Evolutionary conservation across 1,284 basidiomycete genomes (phyloP).

Genomic region (Neonothopanus nambi): DNA sequence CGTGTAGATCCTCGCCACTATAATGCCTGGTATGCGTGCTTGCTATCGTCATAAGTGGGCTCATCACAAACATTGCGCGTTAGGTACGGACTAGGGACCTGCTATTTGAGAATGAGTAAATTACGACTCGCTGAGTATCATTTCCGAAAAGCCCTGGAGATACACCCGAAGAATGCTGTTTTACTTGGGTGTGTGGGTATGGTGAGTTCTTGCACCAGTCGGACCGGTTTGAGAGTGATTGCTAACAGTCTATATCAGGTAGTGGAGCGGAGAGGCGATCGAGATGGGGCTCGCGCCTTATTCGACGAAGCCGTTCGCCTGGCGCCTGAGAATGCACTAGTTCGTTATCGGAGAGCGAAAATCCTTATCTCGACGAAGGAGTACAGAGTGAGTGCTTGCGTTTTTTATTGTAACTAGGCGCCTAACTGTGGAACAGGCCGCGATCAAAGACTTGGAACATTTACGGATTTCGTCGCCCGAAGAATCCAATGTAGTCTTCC

Average conservation of each 20-base stretch:
- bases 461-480: slow-evolving; percentile 83
- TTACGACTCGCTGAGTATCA: slow-evolving; percentile 90
- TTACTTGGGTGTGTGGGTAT: slow-evolving; percentile 88
- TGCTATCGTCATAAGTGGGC: slow-evolving; percentile 17
- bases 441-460: slow-evolving; percentile 77
- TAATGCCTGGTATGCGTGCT: slow-evolving; percentile 81
- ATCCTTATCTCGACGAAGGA: slow-evolving; percentile 81
- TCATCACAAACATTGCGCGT: slow-evolving; percentile 29
- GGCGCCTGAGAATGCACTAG: slow-evolving; percentile 83
- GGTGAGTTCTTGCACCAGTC: slow-evolving; percentile 63
- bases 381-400: slow-evolving; percentile 68
- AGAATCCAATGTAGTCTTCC: slow-evolving; percentile 93
- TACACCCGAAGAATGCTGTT: slow-evolving; percentile 90
- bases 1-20: slow-evolving; percentile 88
- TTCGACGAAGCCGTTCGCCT: slow-evolving; percentile 79
- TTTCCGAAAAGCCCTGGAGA: slow-evolving; percentile 85
- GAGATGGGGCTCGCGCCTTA: slow-evolving; percentile 68
- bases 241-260: slow-evolving; percentile 53
- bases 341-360: slow-evolving; percentile 88
- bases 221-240: slow-evolving; percentile 26
- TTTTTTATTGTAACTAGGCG: slow-evolving; percentile 9
- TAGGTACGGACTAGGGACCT: slow-evolving; percentile 96
- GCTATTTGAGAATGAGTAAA: slow-evolving; percentile 91
- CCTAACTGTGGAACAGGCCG: slow-evolving; percentile 17
- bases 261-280: slow-evolving; percentile 78